These are phyloP conservation scores for Trichoderma sp. DNA, from an alignment of 2,329 filamentous ascomycete genomes.

Conservation along the genomic window DNA sequence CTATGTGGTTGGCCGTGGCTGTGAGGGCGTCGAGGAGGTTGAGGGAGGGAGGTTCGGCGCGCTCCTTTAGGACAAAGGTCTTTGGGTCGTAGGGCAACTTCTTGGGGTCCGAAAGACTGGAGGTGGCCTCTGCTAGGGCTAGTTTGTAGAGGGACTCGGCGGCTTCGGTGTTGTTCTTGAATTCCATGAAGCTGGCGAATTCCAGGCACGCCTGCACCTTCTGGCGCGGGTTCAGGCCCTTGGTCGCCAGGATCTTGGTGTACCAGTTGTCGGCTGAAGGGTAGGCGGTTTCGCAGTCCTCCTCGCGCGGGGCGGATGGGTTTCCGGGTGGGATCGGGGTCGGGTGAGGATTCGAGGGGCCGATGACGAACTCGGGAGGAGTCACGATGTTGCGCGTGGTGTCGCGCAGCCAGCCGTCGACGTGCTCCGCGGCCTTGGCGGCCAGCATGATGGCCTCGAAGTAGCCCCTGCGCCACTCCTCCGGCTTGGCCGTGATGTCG, in stretches of 20 bases:
- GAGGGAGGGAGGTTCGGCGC: conserved; percentile 60
- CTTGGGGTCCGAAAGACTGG: conserved; percentile 49
- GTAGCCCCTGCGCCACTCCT: conserved; percentile 85
- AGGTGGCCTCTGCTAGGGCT: conserved; percentile 73
- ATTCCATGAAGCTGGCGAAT: conserved; percentile 84
- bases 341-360: conserved; percentile 81
- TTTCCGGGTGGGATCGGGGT: conserved; percentile 69
- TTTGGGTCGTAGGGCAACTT: conserved; percentile 56
- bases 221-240: conserved; percentile 77
- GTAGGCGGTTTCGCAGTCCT: conserved; percentile 72
- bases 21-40: conserved; percentile 79
- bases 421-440: conserved; percentile 74
- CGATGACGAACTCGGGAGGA: conserved; percentile 72
- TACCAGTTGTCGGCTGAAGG: conserved; percentile 76
- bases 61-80: conserved; percentile 66
- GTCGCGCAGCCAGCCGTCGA: conserved; percentile 79
- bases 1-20: conserved; percentile 76
- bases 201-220: conserved; percentile 78
- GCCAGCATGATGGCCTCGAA: conserved; percentile 78
- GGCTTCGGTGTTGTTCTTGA: conserved; percentile 66
- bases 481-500: conserved; percentile 74
- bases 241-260: conserved; percentile 76
- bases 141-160: conserved; percentile 74
- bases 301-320: conserved; percentile 66
- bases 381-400: conserved; percentile 67